A percentile compares a stretch with the other conserved stretches of the same genome.
phyloP scores from a whole-genome alignment of 2,329 filamentous ascomycete genomes.

The Colletotrichum limetticola region DNA sequence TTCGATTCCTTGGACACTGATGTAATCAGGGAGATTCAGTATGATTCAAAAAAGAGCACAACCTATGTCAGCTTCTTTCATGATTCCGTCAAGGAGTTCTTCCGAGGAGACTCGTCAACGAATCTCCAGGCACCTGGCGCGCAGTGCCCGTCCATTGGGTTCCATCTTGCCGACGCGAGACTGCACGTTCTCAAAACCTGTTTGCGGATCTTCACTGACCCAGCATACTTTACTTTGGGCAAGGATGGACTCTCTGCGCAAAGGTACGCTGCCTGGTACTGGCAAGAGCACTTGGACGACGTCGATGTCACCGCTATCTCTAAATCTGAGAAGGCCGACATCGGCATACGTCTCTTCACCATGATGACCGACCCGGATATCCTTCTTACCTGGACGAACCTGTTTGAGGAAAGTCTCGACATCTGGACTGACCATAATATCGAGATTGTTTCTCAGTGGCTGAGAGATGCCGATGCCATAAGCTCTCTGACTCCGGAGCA shows the following conservation, averaged over 20 bases:
- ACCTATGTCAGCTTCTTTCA: slow-evolving; percentile 54
- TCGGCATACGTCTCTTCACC: slow-evolving; percentile 46
- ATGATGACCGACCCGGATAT: slow-evolving; percentile 51
- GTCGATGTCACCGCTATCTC: slow-evolving; percentile 44
- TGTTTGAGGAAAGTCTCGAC: slow-evolving; percentile 54
- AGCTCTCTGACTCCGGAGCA: slow-evolving; percentile 43
- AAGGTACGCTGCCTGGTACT: slow-evolving; percentile 56
- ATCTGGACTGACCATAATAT: slow-evolving; percentile 54
- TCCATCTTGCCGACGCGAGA: slow-evolving; percentile 46
- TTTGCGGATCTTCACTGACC: slow-evolving; percentile 51
- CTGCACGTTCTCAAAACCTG: slow-evolving; percentile 52
- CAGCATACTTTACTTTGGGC: slow-evolving; percentile 27
- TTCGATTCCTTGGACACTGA: slow-evolving; percentile 38
- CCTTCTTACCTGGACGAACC: slow-evolving; percentile 52
- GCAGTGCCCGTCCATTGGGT: slow-evolving; percentile 43
- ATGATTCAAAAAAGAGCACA: slow-evolving; percentile 53
- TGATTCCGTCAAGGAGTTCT: slow-evolving; percentile 51
- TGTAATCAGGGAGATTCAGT: slow-evolving; percentile 48
- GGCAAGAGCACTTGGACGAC: slow-evolving; percentile 53
- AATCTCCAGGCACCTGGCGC: slow-evolving; percentile 30
- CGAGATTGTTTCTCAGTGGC: slow-evolving; percentile 47
- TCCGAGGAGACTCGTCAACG: slow-evolving; percentile 45
- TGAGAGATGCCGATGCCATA: slow-evolving; percentile 46
- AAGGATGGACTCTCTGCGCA: slow-evolving; percentile 36
- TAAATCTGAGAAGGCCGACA: slow-evolving; percentile 43